A percentile compares a stretch with the other conserved stretches of the same genome.
phyloP scores from a whole-genome alignment of 2,329 filamentous ascomycete species.

The Epichloe festucae region DNA sequence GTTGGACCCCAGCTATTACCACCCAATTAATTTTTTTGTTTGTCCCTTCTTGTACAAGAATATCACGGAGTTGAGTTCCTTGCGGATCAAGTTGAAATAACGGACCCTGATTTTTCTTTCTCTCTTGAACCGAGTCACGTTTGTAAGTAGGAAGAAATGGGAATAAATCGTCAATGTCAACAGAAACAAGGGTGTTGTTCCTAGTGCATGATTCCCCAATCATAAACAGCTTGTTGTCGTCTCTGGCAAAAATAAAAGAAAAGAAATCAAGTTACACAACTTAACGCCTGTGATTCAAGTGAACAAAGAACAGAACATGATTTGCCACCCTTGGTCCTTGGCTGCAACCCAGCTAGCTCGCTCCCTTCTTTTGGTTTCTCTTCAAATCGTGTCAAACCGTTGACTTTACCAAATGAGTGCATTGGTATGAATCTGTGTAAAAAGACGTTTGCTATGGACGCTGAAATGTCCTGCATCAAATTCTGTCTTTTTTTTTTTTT shows the following conservation, averaged over 20 bases:
- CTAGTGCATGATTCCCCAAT: background rate
- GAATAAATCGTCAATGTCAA: background rate
- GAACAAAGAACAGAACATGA: background rate
- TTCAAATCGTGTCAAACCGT: too few relatives aligned
- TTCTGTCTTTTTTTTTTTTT: too few relatives aligned
- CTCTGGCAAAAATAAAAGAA: background rate
- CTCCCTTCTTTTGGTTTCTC: too few relatives aligned
- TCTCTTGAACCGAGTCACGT: background rate
- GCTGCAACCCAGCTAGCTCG: too few relatives aligned
- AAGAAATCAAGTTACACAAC: background rate
- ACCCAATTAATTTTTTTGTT: too few relatives aligned
- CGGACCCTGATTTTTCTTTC: background rate
- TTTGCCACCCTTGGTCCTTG: too few relatives aligned
- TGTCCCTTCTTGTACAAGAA: background rate
- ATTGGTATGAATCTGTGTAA: too few relatives aligned
- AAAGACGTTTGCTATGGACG: too few relatives aligned
- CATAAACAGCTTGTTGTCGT: background rate
- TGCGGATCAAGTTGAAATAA: background rate
- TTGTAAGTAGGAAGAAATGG: background rate
- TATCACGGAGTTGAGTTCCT: background rate
- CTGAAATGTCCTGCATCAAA: too few relatives aligned
- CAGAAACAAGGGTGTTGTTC: background rate
- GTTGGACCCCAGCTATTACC: too few relatives aligned
- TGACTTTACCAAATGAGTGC: too few relatives aligned
- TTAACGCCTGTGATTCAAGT: background rate